phyloP scores from a whole-genome alignment of 2,329 filamentous ascomycete species.

The Ascochyta viciae-villosae region DNA sequence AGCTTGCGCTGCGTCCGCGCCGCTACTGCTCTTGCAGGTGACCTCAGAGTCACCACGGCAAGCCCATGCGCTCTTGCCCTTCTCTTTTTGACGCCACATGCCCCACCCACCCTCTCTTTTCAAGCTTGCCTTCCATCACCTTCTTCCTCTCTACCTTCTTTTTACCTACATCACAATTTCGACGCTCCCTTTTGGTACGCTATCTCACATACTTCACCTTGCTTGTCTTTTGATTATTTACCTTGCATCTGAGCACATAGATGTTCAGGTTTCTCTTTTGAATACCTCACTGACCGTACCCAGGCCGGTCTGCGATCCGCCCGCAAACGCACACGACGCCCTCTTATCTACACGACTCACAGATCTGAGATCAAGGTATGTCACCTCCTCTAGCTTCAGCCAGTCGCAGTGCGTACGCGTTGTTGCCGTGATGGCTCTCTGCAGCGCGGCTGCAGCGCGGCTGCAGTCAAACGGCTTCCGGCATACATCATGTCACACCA shows the following conservation, averaged over 20 bases:
- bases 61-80: slow-evolving; percentile 12
- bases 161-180: neutral
- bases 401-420: neutral
- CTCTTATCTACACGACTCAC: slow-evolving; percentile 1
- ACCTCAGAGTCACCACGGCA: slow-evolving; percentile 21
- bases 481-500: neutral
- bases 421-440: neutral
- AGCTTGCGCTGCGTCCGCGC: slow-evolving; percentile 6
- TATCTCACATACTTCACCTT: neutral
- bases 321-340: slow-evolving; percentile 17
- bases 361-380: slow-evolving; percentile 24
- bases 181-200: slow-evolving; percentile 8
- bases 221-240: neutral
- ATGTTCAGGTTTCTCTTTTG: slow-evolving; percentile 13
- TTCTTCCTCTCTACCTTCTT: neutral
- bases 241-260: slow-evolving; percentile 12
- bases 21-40: slow-evolving; percentile 7
- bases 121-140: slow-evolving; percentile 10
- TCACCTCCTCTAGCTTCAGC: slow-evolving; percentile 1
- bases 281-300: slow-evolving; percentile 19
- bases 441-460: neutral
- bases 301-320: slow-evolving; percentile 19
- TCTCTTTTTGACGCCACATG: slow-evolving; percentile 12
- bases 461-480: slow-evolving; percentile 1
- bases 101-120: neutral